Conservation (phyloP, 305 asterid genomes). For the Ilex paraguariensis region DNA sequence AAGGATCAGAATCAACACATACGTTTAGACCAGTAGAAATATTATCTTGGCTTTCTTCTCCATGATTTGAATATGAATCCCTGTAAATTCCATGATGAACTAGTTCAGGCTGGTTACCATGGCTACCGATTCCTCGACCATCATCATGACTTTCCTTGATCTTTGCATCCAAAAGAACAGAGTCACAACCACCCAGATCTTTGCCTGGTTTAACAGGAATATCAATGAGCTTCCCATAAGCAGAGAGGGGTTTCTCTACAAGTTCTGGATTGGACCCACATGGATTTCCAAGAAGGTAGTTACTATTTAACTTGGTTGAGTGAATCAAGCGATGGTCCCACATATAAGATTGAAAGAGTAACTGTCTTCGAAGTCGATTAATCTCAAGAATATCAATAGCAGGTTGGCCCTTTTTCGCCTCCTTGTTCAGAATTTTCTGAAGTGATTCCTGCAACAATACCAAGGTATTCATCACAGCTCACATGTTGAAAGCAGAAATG, state of each 20-base stretch:
- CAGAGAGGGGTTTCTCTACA: conserved; percentile 28
- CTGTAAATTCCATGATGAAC: conserved; percentile 27
- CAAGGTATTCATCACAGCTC: conserved; percentile 14
- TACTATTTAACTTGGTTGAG: conserved; percentile 47
- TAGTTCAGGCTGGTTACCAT: conserved; percentile 23
- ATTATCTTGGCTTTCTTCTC: conserved; percentile 22
- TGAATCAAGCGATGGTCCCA: conserved; percentile 87
- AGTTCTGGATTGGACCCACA: conserved; percentile 34
- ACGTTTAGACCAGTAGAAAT: conserved; percentile 30
- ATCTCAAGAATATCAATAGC: conserved; percentile 75
- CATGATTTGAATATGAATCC: conserved; percentile 20
- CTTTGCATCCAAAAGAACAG: conserved; percentile 28
- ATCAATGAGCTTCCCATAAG: conserved; percentile 32
- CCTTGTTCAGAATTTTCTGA: conserved; percentile 52
- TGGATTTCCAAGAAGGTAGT: conserved; percentile 25
- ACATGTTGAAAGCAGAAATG: conserved; percentile 1
- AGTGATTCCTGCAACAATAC: conserved; percentile 56
- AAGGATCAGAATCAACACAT: conserved; percentile 32
- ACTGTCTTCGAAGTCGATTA: conserved; percentile 71
- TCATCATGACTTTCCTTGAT: conserved; percentile 32
- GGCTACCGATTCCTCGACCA: conserved; percentile 15
- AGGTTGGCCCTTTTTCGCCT: conserved; percentile 57
- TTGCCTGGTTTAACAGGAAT: conserved; percentile 27
- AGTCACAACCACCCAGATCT: conserved; percentile 22
- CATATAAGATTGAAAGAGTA: conserved; percentile 73